A percentile compares a stretch with the other conserved stretches of the same genome.
These are phyloP conservation scores for Vanderwaltozyma polyspora DNA, from an alignment of 805 yeast species.

Conservation along the genomic window DNA sequence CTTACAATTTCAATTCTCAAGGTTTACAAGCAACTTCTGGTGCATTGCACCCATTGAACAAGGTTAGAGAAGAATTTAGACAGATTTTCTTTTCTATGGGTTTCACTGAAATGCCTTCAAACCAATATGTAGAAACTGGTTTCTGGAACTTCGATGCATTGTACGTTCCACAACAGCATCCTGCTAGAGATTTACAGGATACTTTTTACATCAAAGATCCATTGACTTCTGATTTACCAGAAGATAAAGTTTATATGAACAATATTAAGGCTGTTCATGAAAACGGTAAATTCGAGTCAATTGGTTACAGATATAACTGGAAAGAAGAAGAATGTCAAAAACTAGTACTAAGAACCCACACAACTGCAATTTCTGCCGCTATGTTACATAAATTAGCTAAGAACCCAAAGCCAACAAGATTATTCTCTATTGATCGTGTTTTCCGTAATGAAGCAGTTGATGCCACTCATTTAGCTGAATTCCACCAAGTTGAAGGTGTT, in stretches of 20 bases:
- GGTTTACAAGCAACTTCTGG: constrained; percentile 82
- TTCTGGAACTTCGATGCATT: constrained; percentile 98
- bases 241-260: constrained; percentile 66
- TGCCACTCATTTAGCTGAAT: constrained; percentile 97
- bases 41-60: constrained; percentile 91
- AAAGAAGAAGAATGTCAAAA: constrained; percentile 78
- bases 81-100: constrained; percentile 97
- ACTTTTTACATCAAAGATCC: constrained; percentile 97
- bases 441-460: constrained; percentile 99
- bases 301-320: constrained; percentile 99
- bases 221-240: constrained; percentile 63
- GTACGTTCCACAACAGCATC: constrained; percentile 98
- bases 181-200: constrained; percentile 98
- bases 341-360: constrained; percentile 93
- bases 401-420: constrained; percentile 80
- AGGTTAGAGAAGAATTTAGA: constrained; percentile 95
- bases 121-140: constrained; percentile 94
- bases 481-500: constrained; percentile 99
- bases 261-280: constrained; percentile 79
- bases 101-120: constrained; percentile 97
- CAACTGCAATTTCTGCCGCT: constrained; percentile 85
- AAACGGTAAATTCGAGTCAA: constrained; percentile 82
- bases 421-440: constrained; percentile 94
- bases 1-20: constrained; percentile 92
- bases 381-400: constrained; percentile 81